Conservation (phyloP, 2,329 filamentous ascomycete genomes). For the Trichoderma atrobrunneum region DNA sequence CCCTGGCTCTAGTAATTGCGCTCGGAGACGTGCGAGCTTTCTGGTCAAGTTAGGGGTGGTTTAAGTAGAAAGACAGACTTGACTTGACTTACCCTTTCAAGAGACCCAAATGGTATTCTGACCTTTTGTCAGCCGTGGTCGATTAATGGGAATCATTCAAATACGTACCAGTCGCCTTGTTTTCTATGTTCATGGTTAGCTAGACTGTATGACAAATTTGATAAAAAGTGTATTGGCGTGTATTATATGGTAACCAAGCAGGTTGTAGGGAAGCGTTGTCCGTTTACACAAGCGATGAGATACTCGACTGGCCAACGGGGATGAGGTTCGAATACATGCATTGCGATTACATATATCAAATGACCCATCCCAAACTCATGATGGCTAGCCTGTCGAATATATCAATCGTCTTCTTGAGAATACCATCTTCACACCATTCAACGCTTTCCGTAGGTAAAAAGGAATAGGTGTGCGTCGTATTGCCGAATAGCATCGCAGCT, state of each 20-base stretch:
- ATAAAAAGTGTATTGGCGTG: not conserved
- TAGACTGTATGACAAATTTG: not conserved
- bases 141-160: not conserved
- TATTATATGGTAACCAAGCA: not conserved
- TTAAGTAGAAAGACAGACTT: not conserved
- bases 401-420: not conserved
- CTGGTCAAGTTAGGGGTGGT: constrained; percentile 45
- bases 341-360: not conserved
- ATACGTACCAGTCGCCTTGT: constrained; percentile 91
- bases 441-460: not conserved
- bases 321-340: not conserved
- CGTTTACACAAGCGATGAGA: not conserved
- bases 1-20: constrained; percentile 87
- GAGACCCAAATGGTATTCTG: constrained; percentile 97
- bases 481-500: not conserved
- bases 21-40: constrained; percentile 91
- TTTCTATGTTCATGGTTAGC: constrained; percentile 61
- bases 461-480: not conserved
- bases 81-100: constrained; percentile 76
- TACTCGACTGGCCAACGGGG: not conserved
- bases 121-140: constrained; percentile 21
- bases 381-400: not conserved
- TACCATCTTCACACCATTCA: not conserved
- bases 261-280: not conserved
- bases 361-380: not conserved